Evolutionary conservation across 225 moss, liverwort and hornwort species (phyloP).

Genomic region (Physcomitrium patens): DNA sequence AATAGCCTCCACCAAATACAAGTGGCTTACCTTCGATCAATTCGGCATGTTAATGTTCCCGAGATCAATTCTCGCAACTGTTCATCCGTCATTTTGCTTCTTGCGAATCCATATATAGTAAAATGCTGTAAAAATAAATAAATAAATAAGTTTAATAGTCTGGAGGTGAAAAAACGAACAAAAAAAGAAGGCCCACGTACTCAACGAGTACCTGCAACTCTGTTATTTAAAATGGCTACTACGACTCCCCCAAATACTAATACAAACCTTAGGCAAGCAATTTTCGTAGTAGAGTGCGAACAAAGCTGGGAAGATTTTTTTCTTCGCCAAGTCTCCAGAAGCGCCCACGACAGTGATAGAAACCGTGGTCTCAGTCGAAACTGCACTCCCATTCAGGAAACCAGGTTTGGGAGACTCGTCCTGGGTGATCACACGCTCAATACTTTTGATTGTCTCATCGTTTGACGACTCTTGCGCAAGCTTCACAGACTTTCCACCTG

Average conservation of each 20-base stretch:
- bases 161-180: too few species aligned
- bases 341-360: conserved; percentile 92
- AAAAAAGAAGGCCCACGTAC: too few species aligned
- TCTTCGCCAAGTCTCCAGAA: conserved; percentile 92
- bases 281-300: conserved; percentile 95
- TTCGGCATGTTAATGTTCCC: conserved; percentile 84
- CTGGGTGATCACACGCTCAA: conserved; percentile 6
- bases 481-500: conserved; percentile 39
- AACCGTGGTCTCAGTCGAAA: conserved; percentile 62
- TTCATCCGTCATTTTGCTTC: conserved; percentile 85
- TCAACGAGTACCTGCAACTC: background rate
- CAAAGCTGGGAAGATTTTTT: conserved; percentile 96
- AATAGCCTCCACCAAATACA: background rate
- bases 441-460: conserved; percentile 20
- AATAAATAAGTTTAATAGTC: too few species aligned
- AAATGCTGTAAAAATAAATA: conserved; percentile 27
- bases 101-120: conserved; percentile 81
- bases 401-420: conserved; percentile 34
- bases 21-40: conserved; percentile 76
- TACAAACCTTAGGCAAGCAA: conserved; percentile 81
- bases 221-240: background rate
- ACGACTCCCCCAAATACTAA: too few species aligned
- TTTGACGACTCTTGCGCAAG: conserved; percentile 21
- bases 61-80: conserved; percentile 84
- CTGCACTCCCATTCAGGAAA: conserved; percentile 40